These are phyloP conservation scores for Rhizophora apiculata DNA, from an alignment of 345 rosid genomes.

Conservation along the genomic window DNA sequence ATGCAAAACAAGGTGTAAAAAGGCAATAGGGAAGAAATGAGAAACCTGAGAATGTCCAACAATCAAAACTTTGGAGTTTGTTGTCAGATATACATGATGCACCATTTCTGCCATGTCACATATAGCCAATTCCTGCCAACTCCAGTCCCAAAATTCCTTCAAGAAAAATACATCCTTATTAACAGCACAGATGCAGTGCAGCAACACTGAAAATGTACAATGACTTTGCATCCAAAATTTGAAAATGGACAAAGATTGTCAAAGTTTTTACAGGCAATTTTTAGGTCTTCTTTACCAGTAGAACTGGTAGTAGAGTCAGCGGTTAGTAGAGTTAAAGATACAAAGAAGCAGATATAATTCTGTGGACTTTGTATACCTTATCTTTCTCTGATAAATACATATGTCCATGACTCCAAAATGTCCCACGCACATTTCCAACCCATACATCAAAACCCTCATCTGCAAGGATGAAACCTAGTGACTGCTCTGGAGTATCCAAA, in stretches of 20 bases:
- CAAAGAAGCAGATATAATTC: neutral
- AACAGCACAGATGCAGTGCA: neutral
- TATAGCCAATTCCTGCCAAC: constrained; percentile 93
- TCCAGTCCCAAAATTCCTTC: constrained; percentile 97
- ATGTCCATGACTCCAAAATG: constrained; percentile 85
- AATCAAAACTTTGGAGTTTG: constrained; percentile 64
- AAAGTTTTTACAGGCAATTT: neutral
- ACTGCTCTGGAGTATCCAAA: constrained; percentile 59
- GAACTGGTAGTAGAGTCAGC: no score
- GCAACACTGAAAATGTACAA: neutral
- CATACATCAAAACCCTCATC: constrained; percentile 91
- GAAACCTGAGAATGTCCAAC: constrained; percentile 97
- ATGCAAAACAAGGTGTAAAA: neutral
- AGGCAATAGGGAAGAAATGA: neutral
- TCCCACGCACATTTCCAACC: constrained; percentile 93
- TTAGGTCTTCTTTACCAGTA: neutral
- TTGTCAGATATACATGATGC: constrained; percentile 38
- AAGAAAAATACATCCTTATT: constrained; percentile 1
- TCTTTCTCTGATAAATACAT: constrained; percentile 57
- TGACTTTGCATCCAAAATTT: no score
- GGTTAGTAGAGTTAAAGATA: no score
- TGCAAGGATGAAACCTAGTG: constrained; percentile 82
- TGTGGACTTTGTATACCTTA: constrained; percentile 45
- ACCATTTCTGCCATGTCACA: constrained; percentile 78
- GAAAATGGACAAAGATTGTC: neutral